Evolutionary conservation across 148 eudicot genomes (phyloP), one percentile per base, ranked within the genome.

Genomic region (Nyssa sinensis): DNA sequence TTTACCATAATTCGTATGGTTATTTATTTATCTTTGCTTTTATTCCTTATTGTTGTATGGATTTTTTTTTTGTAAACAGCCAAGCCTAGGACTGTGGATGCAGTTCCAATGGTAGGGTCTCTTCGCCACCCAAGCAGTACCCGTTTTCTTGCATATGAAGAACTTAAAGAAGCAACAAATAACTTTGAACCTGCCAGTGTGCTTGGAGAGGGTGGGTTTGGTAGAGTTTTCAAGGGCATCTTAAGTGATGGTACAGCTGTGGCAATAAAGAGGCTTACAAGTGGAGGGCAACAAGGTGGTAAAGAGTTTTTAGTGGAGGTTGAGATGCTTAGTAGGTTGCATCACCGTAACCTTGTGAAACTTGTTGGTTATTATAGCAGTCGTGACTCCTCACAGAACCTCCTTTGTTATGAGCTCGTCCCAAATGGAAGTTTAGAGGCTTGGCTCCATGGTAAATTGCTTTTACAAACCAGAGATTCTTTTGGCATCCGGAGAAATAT

Each of bases 391-490:
- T 87, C 97, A 21, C 93, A 92, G 74, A 92, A 90, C 74, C 82
- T 94, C 41, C 97, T 94, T 66, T 92, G 98, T 79, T 94, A 94
- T 69, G 98, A 94, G 88, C 98, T 94, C 77, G 92, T 94, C 63
- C 86, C 98, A 59, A 94, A 92, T 85, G 98, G 98, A 70, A 90
- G 92, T 87, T 81, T 94, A 74, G 98, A 94, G 85, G 89, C 90
- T 21, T 92, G 97, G 97, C 93, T 94, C 66, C 98, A 94, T 76
- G 98, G 98, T 94, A 92, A 80, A n/a, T n/a, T n/a, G n/a, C n/a
- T n/a, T n/a, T 17, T n/a, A 21, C 59, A 5, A 55, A 19, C 33
- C 60, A 31, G 0, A 13, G 35, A 44, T 9, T 47, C 55, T 61
- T 75, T 60, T 35, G n/a, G 25, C 66, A 75, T 61, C 29, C 29